Base-by-base conservation (phyloP, 2,329 filamentous ascomycete genomes). In the Aspergillus proliferans region DNA sequence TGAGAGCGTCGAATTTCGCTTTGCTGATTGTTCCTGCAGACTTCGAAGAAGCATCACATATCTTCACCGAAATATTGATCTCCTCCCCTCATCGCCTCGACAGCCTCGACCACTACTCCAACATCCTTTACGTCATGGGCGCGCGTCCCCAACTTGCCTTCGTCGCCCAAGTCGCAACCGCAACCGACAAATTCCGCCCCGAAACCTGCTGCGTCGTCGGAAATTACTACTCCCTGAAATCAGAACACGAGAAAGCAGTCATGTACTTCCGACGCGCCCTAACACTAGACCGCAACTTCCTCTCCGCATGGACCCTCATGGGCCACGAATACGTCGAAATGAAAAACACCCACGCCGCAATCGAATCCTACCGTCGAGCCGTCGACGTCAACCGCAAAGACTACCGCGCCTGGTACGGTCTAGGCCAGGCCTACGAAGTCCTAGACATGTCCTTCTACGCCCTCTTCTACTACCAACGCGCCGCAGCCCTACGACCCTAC, bases 291-390 rank as follows among this genome's bases (percentile, higher is more conserved):
- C 84, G 92, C 8, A 86, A 84, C 22, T 98, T 93, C 65, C 79
- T 96, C 14, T 94, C 90, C 0, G 93, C 93, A 1, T 98, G 93
- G 93, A 98, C 93, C 0, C 77, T 98, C 1, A 97, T 98, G 92
- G 93, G 93, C 1, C 93, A 98, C 68, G 93, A 98, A 68, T 98
- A 96, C 60, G 90, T 97, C 47, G 93, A 98, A 69, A 84, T 98
- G 71, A 98, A 97, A 65, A 98, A 98, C 66, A 97, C 92, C 0
- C 93, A 98, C 63, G 92, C 93, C 0, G 93, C 93, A 7, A 97
- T 98, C 53, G 93, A 98, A 68, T 95, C 89, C 1, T 98, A 98
- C 64, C 84, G 93, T 1, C 85, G 93, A 39, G 93, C 93, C 1
- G 92, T 98, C 1, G 93, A 98, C 61, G 88, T 93, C 58, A 97